phyloP scores from a whole-genome alignment of 257 asterid genomes.

The Ballota nigra region DNA sequence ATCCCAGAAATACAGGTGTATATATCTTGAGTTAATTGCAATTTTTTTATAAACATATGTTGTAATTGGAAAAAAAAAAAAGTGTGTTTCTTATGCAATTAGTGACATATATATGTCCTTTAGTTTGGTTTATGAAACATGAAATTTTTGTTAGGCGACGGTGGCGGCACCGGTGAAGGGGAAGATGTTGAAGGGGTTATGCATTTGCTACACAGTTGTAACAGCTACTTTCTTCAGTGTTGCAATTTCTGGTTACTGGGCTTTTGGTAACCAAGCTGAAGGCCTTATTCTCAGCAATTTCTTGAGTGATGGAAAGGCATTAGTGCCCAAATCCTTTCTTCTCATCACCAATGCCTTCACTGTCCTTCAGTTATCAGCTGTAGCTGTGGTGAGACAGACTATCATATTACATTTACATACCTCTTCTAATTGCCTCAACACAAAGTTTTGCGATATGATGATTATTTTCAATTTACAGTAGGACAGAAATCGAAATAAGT shows the following conservation, averaged over 20 bases:
- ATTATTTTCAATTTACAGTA: too few relatives aligned
- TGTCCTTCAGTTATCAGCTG: constrained; percentile 84
- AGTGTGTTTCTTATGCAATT: too few relatives aligned
- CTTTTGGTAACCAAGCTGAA: constrained; percentile 67
- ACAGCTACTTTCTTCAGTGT: constrained; percentile 69
- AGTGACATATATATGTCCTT: too few relatives aligned
- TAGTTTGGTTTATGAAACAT: too few relatives aligned
- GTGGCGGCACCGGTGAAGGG: constrained; percentile 85
- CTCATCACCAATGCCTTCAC: constrained; percentile 66
- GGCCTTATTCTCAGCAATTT: constrained; percentile 70
- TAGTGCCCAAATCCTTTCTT: constrained; percentile 72
- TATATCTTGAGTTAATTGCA: neutral
- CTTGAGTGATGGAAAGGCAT: constrained; percentile 45
- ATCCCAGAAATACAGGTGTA: constrained; percentile 88
- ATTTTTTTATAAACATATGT: too few relatives aligned
- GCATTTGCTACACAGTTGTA: constrained; percentile 66
- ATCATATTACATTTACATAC: too few relatives aligned
- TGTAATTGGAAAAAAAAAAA: too few relatives aligned
- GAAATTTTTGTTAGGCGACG: constrained; percentile 51
- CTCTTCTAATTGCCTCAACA: too few relatives aligned
- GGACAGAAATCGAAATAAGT: too few relatives aligned
- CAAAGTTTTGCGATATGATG: too few relatives aligned
- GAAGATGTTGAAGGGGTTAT: constrained; percentile 90
- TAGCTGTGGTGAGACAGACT: constrained; percentile 58
- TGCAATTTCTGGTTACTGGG: constrained; percentile 88